A percentile compares a stretch with the other conserved stretches of the same genome.
Evolutionary conservation across 2,329 filamentous ascomycete genomes (phyloP).

Genomic region (Cryphonectria parasitica): DNA sequence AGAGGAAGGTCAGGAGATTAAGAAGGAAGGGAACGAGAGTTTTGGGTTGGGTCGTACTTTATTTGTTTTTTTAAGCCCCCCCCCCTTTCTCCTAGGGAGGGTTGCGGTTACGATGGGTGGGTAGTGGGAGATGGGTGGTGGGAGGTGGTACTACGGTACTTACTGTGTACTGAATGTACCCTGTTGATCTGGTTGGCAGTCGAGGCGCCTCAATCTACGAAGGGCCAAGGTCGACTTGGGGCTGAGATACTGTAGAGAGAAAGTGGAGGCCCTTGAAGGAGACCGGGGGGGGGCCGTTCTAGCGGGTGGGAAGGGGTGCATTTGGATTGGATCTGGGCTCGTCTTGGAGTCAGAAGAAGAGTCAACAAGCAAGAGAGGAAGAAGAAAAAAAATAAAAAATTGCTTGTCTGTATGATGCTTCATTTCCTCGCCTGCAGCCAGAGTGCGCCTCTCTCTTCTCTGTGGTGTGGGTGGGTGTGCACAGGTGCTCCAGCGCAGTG

Average conservation of each 20-base stretch:
- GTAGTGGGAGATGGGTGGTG: background rate
- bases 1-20: constrained; percentile 21
- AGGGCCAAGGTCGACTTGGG: background rate
- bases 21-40: constrained; percentile 28
- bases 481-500: constrained; percentile 15
- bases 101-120: background rate
- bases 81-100: constrained; percentile 16
- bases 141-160: background rate
- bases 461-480: background rate
- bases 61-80: constrained; percentile 26
- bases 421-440: constrained; percentile 3
- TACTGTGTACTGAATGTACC: background rate
- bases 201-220: background rate
- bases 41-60: constrained; percentile 30
- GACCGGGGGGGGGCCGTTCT: constrained; percentile 2
- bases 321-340: constrained; percentile 21
- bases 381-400: background rate
- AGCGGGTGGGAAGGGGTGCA: constrained; percentile 2
- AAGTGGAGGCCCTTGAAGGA: background rate
- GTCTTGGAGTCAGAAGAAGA: constrained; percentile 10
- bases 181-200: background rate
- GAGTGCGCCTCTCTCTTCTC: background rate
- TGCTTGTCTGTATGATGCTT: constrained; percentile 23
- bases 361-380: constrained; percentile 17
- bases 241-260: background rate